phyloP scores from a whole-genome alignment of 257 asterid species.

The Solanum neorickii region DNA sequence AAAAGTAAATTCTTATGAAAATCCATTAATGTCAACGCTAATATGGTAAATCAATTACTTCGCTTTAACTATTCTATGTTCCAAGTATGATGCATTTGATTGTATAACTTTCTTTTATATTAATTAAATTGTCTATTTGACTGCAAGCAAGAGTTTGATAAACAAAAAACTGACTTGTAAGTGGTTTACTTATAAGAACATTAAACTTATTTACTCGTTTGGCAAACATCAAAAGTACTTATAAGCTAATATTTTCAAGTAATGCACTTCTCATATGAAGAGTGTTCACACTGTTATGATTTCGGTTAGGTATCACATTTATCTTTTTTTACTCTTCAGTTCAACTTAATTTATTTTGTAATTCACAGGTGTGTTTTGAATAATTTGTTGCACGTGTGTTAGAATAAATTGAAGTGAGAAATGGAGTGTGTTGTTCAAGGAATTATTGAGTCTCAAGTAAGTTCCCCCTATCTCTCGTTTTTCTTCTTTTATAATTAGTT shows the following conservation, averaged over 20 bases:
- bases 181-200: too few species aligned
- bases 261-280: not conserved
- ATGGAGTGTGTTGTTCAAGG: constrained; percentile 98
- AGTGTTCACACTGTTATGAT: not conserved
- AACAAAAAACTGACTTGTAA: too few species aligned
- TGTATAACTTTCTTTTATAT: not conserved
- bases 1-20: not conserved
- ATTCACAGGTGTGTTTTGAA: not conserved
- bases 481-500: not conserved
- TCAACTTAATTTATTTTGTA: not conserved
- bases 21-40: not conserved
- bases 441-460: constrained; percentile 82
- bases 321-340: not conserved
- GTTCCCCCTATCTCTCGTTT: not conserved
- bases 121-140: not conserved
- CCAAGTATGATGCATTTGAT: not conserved
- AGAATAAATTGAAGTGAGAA: not conserved
- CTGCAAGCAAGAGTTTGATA: not conserved
- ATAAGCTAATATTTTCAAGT: not conserved
- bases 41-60: not conserved
- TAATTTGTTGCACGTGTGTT: not conserved
- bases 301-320: not conserved
- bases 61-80: not conserved
- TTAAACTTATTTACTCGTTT: too few species aligned
- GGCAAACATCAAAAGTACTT: not conserved